These are phyloP conservation scores for Phytophthora rubi DNA, from an alignment of 352 stramenopile species.

Conservation along the genomic window DNA sequence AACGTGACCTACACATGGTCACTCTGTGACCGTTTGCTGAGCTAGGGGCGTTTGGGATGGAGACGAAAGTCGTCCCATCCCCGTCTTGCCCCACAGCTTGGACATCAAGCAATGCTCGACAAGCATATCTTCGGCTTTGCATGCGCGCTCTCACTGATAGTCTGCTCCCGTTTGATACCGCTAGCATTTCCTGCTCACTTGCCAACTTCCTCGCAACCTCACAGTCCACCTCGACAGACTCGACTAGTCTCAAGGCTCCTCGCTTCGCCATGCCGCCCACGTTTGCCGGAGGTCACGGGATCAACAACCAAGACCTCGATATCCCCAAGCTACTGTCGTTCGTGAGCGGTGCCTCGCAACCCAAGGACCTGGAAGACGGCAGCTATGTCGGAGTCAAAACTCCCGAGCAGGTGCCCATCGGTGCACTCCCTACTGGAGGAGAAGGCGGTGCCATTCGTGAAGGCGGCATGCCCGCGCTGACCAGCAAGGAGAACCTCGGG, in stretches of 20 bases:
- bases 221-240: neutral
- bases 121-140: neutral
- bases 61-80: neutral
- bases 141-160: neutral
- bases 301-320: conserved; percentile 21
- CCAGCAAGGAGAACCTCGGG: conserved; percentile 42
- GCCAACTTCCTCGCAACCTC: neutral
- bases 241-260: conserved; percentile 24
- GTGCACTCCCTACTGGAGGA: conserved; percentile 1
- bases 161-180: neutral
- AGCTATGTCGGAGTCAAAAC: conserved; percentile 37
- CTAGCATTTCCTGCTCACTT: conserved; percentile 1
- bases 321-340: conserved; percentile 43
- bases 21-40: neutral
- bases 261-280: conserved; percentile 31
- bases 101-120: neutral
- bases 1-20: neutral
- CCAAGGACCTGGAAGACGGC: conserved; percentile 30
- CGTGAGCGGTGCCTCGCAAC: conserved; percentile 32
- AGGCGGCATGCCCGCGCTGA: conserved; percentile 36
- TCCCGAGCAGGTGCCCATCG: conserved; percentile 18
- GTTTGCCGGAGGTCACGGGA: neutral
- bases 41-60: neutral
- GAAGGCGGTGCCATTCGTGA: conserved; percentile 41
- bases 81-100: neutral